Conservation (phyloP, 2,329 filamentous ascomycete genomes). For the Onygenales sp. region DNA sequence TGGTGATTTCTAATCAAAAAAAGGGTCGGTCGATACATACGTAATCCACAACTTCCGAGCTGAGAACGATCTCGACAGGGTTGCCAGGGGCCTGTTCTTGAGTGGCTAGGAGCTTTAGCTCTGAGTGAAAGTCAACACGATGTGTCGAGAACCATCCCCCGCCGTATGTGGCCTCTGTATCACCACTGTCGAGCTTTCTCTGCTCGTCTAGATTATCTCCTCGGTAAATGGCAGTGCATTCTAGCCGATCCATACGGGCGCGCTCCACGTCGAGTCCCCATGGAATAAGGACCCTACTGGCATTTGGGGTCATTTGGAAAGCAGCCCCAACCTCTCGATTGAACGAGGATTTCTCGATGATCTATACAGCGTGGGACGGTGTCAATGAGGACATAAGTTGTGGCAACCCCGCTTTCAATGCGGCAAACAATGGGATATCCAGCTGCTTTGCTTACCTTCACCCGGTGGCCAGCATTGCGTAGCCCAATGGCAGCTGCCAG, state of each 20-base stretch:
- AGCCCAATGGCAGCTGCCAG: slow-evolving; percentile 22
- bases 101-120: slow-evolving; percentile 15
- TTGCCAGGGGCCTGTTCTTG: not conserved
- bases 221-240: slow-evolving; percentile 14
- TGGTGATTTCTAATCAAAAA: no score
- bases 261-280: slow-evolving; percentile 19
- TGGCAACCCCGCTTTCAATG: no score
- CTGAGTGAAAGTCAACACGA: slow-evolving; percentile 20
- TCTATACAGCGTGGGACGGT: slow-evolving; percentile 7
- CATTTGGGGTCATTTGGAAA: slow-evolving; percentile 22
- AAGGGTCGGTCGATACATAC: no score
- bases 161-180: slow-evolving; percentile 14
- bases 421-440: no score
- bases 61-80: slow-evolving; percentile 9
- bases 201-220: slow-evolving; percentile 11
- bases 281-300: slow-evolving; percentile 14
- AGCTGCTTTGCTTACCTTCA: slow-evolving; percentile 12
- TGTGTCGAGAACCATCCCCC: slow-evolving; percentile 16
- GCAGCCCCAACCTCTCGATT: slow-evolving; percentile 21
- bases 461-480: slow-evolving; percentile 16
- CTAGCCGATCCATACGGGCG: slow-evolving; percentile 15
- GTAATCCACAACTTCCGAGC: slow-evolving; percentile 12
- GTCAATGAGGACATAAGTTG: no score
- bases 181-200: slow-evolving; percentile 6
- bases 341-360: slow-evolving; percentile 22